Conservation (phyloP, 768 basidiomycete species). For the Ephemerocybe angulata region DNA sequence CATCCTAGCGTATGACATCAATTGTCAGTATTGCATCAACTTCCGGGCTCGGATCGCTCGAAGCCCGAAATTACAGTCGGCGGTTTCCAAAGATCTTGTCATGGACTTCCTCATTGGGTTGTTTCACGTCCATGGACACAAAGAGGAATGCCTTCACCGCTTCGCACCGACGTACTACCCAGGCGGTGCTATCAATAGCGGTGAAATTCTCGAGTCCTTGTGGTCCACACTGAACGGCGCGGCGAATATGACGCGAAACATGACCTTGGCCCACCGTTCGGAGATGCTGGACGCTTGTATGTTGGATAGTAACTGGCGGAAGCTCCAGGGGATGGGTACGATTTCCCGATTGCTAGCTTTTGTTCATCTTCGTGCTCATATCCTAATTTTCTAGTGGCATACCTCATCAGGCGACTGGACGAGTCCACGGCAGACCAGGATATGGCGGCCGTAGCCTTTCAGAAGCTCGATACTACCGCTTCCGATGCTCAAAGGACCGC, state of each 20-base stretch:
- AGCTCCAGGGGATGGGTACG: conserved; percentile 17
- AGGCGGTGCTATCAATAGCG: conserved; percentile 5
- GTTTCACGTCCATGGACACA: conserved; percentile 24
- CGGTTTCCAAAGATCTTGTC: conserved; percentile 2
- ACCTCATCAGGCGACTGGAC: background rate
- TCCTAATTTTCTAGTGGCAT: background rate
- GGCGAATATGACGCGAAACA: conserved; percentile 1
- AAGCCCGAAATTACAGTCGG: background rate
- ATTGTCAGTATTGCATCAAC: conserved; percentile 14
- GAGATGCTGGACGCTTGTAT: conserved; percentile 22
- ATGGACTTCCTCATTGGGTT: conserved; percentile 4
- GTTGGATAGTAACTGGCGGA: conserved; percentile 21
- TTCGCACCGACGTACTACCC: conserved; percentile 16
- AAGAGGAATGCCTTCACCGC: conserved; percentile 17
- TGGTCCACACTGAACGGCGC: conserved; percentile 16
- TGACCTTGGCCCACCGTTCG: conserved; percentile 9
- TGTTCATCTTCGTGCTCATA: background rate
- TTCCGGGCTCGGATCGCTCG: conserved; percentile 7
- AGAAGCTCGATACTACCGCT: too few species aligned
- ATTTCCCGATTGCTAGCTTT: background rate
- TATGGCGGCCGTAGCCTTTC: too few species aligned
- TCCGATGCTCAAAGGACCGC: too few species aligned
- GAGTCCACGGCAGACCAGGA: too few species aligned
- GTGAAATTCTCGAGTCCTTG: conserved; percentile 18
- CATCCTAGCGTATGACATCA: conserved; percentile 9